phyloP scores from a whole-genome alignment of 805 yeast genomes.

The Sungouiella thailandica region DNA sequence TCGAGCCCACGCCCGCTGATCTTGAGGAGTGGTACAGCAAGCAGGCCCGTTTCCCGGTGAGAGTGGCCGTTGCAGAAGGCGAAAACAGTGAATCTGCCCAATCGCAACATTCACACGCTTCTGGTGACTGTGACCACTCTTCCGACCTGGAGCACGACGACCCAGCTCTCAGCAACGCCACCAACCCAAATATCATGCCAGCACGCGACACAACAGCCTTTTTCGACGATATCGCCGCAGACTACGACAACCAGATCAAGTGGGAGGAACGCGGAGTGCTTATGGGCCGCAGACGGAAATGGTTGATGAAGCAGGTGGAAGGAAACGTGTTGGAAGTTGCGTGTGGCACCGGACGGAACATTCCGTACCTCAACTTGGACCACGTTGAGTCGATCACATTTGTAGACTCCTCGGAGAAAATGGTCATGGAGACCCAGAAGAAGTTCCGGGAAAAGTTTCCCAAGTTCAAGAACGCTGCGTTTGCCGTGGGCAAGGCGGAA shows the following conservation, averaged over 20 bases:
- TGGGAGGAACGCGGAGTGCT: constrained; percentile 62
- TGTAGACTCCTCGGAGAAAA: constrained; percentile 75
- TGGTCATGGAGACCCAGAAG: constrained; percentile 76
- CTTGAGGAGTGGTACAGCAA: constrained; percentile 37
- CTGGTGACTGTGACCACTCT: too few relatives aligned
- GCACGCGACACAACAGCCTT: constrained; percentile 78
- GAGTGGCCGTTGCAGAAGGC: constrained; percentile 21
- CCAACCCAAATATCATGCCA: constrained; percentile 48
- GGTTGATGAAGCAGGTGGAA: constrained; percentile 69
- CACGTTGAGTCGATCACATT: constrained; percentile 71
- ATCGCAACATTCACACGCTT: too few relatives aligned
- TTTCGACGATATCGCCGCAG: constrained; percentile 71
- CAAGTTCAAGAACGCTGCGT: constrained; percentile 65
- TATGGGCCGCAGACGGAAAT: constrained; percentile 63
- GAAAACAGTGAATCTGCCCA: constrained; percentile 2
- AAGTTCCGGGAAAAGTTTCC: constrained; percentile 72
- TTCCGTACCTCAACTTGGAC: constrained; percentile 63
- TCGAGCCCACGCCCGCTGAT: constrained; percentile 38
- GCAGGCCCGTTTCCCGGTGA: constrained; percentile 23
- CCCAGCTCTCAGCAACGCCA: constrained; percentile 27
- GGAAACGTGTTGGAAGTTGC: constrained; percentile 95
- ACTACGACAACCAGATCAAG: constrained; percentile 76
- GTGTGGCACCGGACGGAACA: constrained; percentile 94
- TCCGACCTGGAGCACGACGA: too few relatives aligned
- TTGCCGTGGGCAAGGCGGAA: constrained; percentile 88